These are phyloP conservation scores for Colletotrichum abscissum DNA, from an alignment of 2,329 filamentous ascomycete species.

Conservation along the genomic window DNA sequence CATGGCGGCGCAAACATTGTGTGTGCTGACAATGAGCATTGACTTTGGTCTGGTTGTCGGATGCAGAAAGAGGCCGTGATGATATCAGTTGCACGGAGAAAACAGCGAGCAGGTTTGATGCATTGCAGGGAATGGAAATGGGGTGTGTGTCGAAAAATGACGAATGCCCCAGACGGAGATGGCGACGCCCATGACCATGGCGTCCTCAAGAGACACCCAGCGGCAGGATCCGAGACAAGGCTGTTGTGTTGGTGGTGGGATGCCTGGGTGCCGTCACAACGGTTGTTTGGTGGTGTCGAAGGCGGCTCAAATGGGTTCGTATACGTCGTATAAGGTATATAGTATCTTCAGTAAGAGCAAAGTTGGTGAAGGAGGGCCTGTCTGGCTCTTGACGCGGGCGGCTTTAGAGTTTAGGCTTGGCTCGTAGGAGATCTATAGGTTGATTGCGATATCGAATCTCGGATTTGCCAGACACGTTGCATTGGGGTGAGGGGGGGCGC, in stretches of 20 bases:
- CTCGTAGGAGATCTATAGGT: slow-evolving; percentile 17
- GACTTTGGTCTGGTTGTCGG: neutral
- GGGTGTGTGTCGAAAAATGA: neutral
- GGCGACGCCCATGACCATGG: slow-evolving; percentile 18
- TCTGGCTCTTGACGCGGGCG: neutral
- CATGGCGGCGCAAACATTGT: slow-evolving; percentile 2
- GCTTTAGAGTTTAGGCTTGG: slow-evolving; percentile 15
- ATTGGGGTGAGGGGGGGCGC: neutral
- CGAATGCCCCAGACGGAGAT: slow-evolving; percentile 2
- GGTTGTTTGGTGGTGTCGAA: neutral
- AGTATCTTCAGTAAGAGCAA: neutral
- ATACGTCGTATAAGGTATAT: neutral
- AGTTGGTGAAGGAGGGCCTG: neutral
- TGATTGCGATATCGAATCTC: slow-evolving; percentile 10
- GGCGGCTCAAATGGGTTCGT: neutral
- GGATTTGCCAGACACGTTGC: slow-evolving; percentile 24
- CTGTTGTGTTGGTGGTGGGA: slow-evolving; percentile 18
- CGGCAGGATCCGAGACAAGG: slow-evolving; percentile 32
- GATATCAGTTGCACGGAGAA: slow-evolving; percentile 1
- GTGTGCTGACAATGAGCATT: neutral
- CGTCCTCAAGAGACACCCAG: neutral
- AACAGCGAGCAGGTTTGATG: slow-evolving; percentile 2
- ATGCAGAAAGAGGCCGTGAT: neutral
- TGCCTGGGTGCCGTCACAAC: neutral
- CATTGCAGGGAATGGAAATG: neutral